These are phyloP conservation scores for Alternaria infectoria DNA, from an alignment of 2,329 filamentous ascomycete species.

Conservation along the genomic window DNA sequence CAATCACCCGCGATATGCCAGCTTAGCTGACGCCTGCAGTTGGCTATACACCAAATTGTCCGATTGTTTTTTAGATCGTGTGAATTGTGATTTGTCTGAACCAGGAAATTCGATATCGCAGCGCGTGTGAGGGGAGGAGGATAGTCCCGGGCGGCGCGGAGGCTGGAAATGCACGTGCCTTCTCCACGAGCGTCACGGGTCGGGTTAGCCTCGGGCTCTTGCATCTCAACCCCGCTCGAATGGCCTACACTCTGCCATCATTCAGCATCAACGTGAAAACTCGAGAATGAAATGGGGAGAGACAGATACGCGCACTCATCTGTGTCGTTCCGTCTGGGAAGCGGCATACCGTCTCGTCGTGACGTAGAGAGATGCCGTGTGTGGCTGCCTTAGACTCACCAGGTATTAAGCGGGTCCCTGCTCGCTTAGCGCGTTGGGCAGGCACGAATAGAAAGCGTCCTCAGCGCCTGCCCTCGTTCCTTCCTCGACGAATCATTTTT, in stretches of 20 bases:
- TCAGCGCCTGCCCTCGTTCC: no score
- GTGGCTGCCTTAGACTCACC: neutral
- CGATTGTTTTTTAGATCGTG: slow-evolving; percentile 25
- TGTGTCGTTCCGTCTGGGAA: neutral
- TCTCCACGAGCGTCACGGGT: neutral
- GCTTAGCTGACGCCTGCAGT: slow-evolving; percentile 27
- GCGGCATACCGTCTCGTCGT: neutral
- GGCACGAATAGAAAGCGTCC: no score
- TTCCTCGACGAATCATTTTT: no score
- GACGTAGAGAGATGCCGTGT: neutral
- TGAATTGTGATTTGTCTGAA: slow-evolving; percentile 40
- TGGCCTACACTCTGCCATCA: neutral
- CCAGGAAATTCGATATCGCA: slow-evolving; percentile 18
- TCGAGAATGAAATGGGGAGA: no score
- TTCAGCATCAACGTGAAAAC: no score
- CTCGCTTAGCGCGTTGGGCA: no score
- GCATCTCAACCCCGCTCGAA: neutral
- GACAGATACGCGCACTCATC: neutral
- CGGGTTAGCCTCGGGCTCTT: neutral
- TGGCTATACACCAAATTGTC: slow-evolving; percentile 33
- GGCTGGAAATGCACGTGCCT: neutral
- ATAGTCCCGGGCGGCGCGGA: neutral
- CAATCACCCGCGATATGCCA: slow-evolving; percentile 21
- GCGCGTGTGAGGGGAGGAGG: neutral
- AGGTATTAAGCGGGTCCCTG: no score